Conservation (phyloP, 2,329 filamentous ascomycete genomes). For the Alternaria panax region DNA sequence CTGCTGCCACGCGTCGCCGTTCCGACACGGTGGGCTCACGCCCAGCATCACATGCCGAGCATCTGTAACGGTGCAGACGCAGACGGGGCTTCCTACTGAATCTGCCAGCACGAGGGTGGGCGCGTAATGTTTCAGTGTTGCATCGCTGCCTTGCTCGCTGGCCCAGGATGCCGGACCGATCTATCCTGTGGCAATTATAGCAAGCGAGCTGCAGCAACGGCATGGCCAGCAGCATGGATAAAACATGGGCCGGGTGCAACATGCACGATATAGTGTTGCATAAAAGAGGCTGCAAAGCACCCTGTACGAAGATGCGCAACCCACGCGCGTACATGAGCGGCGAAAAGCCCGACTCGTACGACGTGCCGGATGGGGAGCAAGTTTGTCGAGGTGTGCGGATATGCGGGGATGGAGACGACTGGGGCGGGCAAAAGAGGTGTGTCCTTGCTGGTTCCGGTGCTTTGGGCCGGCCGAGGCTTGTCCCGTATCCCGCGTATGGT, state of each 20-base stretch:
- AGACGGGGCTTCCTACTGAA: conserved; percentile 1
- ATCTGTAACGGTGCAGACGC: neutral
- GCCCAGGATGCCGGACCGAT: conserved; percentile 22
- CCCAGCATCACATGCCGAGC: conserved; percentile 6
- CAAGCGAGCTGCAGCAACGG: conserved; percentile 16
- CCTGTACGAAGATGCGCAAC: neutral
- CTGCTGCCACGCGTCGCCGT: conserved; percentile 31
- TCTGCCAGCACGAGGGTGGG: conserved; percentile 5
- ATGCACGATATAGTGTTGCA: conserved; percentile 6
- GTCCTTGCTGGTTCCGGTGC: conserved; percentile 10
- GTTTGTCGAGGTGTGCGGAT: conserved; percentile 4
- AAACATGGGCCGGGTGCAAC: too few relatives aligned
- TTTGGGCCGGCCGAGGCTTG: conserved; percentile 21
- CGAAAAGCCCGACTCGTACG: neutral
- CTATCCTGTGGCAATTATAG: conserved; percentile 9
- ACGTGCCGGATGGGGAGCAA: neutral
- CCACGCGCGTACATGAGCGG: neutral
- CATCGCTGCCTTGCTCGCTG: conserved; percentile 2
- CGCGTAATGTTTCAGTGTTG: conserved; percentile 12
- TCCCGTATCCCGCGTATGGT: conserved; percentile 20
- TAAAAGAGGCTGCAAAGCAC: conserved; percentile 1
- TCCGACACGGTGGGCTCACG: conserved; percentile 10
- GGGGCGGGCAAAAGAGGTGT: neutral
- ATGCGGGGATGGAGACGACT: neutral
- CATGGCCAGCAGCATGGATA: conserved; percentile 4